Evolutionary conservation across 208 protist genomes (phyloP).

Genomic region (Trichomonas tenax): DNA sequence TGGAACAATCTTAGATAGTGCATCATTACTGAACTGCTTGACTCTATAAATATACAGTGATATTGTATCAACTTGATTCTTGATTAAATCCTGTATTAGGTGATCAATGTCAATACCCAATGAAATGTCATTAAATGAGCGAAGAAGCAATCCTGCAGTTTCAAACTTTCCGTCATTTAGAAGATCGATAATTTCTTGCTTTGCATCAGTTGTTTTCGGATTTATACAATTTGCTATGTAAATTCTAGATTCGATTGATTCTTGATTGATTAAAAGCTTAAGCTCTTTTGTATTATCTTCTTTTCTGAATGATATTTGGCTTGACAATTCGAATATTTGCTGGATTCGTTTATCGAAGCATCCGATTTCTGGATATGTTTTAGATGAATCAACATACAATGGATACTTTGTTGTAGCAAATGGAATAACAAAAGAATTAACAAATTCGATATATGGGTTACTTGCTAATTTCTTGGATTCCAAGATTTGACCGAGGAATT

Average conservation of each 20-base stretch:
- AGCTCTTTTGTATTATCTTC: background rate
- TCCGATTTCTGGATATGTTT: background rate
- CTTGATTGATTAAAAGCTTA: background rate
- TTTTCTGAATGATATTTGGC: background rate
- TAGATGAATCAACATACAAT: background rate
- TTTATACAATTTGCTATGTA: background rate
- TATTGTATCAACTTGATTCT: background rate
- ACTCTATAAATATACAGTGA: background rate
- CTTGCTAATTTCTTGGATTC: background rate
- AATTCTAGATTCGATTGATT: background rate
- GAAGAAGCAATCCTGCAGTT: background rate
- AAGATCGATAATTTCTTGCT: background rate
- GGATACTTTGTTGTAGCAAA: background rate
- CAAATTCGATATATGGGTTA: background rate
- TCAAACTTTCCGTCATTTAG: background rate
- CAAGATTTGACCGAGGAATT: background rate
- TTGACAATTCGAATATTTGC: background rate
- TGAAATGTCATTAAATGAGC: background rate
- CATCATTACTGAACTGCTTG: background rate
- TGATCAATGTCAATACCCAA: background rate
- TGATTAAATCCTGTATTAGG: background rate
- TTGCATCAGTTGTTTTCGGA: background rate
- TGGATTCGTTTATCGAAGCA: background rate
- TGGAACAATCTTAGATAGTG: background rate
- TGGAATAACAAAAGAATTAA: background rate